These are phyloP conservation scores for Schoenoplectus tabernaemontani DNA, from an alignment of 202 grass and related monocot species.

Conservation along the genomic window DNA sequence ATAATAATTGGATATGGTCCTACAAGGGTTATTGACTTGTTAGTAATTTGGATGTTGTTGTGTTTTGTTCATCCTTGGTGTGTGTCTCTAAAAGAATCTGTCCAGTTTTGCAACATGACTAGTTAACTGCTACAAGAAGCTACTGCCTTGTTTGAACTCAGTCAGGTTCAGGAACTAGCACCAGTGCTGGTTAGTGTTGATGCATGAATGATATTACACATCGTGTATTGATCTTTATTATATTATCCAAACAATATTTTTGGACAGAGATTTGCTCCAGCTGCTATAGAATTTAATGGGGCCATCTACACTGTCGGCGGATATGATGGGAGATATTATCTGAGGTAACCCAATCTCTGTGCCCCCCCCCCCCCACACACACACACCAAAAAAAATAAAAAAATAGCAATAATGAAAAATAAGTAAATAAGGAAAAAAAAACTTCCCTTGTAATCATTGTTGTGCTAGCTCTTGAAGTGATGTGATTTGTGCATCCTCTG, in stretches of 20 bases:
- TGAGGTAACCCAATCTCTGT: conserved; percentile 39
- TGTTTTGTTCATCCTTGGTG: not conserved
- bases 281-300: conserved; percentile 41
- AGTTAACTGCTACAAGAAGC: not conserved
- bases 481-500: conserved; percentile 26
- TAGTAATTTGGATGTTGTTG: not conserved
- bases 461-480: conserved; percentile 14
- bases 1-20: not conserved
- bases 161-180: not conserved
- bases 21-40: not conserved
- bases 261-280: conserved; percentile 76
- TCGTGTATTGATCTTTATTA: not conserved
- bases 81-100: not conserved
- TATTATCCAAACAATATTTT: not conserved
- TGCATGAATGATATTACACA: not conserved
- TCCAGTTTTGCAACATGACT: not conserved
- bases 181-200: not conserved
- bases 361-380: not conserved
- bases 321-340: conserved; percentile 63
- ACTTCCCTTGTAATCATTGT: not conserved
- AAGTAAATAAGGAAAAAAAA: not conserved
- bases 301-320: conserved; percentile 64
- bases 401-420: not conserved
- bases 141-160: not conserved
- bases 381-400: not conserved